Percentiles rank a stretch among this genome's conserved stretches.
Evolutionary conservation across 1,284 basidiomycete genomes (phyloP).

Genomic region (Phlebopus sp.): DNA sequence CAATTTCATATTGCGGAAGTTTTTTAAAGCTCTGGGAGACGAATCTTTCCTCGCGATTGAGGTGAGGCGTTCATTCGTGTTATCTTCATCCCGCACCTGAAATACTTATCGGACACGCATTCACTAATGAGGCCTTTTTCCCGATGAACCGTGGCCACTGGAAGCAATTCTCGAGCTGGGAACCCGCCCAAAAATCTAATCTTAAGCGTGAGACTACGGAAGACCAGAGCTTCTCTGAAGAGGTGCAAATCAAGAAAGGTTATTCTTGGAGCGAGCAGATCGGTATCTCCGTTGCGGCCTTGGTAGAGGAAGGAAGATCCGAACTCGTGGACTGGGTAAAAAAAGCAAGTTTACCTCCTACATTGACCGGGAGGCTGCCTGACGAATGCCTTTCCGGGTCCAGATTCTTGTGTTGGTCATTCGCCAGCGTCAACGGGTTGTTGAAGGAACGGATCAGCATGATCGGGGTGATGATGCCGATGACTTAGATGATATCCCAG

Average conservation of each 20-base stretch:
- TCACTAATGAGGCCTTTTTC: slow-evolving; percentile 67
- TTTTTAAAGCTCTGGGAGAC: slow-evolving; percentile 84
- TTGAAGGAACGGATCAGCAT: slow-evolving; percentile 66
- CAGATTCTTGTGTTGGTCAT: slow-evolving; percentile 72
- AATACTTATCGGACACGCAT: slow-evolving; percentile 14
- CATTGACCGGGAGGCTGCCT: slow-evolving; percentile 18
- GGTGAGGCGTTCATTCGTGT: slow-evolving; percentile 38
- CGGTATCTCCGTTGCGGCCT: slow-evolving; percentile 76
- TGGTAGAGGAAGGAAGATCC: slow-evolving; percentile 65
- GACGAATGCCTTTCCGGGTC: slow-evolving; percentile 12
- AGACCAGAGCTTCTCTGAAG: slow-evolving; percentile 48
- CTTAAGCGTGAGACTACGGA: slow-evolving; percentile 40
- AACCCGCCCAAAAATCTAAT: slow-evolving; percentile 60
- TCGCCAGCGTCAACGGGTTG: slow-evolving; percentile 63
- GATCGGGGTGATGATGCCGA: slow-evolving; percentile 41
- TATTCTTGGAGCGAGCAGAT: slow-evolving; percentile 89
- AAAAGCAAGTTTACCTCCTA: slow-evolving; percentile 51
- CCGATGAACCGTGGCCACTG: slow-evolving; percentile 85
- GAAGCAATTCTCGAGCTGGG: slow-evolving; percentile 82
- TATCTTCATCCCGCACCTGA: slow-evolving; percentile 22
- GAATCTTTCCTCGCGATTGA: slow-evolving; percentile 85
- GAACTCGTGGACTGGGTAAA: slow-evolving; percentile 77
- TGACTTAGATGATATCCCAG: slow-evolving; percentile 43
- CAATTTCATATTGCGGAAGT: slow-evolving; percentile 82
- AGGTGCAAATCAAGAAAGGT: slow-evolving; percentile 84